Conservation (phyloP, 148 eudicot species). For the Silene latifolia region DNA sequence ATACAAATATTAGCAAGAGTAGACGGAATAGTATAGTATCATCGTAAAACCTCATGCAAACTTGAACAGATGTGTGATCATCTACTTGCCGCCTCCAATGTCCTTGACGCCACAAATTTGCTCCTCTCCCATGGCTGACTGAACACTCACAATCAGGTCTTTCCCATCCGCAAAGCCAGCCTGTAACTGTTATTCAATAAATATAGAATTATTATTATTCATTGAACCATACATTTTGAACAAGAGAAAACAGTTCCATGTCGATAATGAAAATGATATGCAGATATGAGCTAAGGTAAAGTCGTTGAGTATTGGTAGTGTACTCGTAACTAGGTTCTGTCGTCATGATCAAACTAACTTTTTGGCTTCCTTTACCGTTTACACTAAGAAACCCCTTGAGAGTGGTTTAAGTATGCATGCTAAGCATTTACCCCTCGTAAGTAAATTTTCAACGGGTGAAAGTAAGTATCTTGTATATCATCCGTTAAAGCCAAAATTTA, state of each 20-base stretch:
- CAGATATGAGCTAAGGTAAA: background rate
- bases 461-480: background rate
- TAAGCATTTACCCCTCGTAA: background rate
- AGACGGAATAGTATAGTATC: background rate
- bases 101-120: conserved; percentile 76
- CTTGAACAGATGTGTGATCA: background rate
- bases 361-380: background rate
- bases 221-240: background rate
- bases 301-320: background rate
- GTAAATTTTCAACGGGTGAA: background rate
- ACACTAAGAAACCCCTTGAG: background rate
- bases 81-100: conserved; percentile 47
- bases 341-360: background rate
- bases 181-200: conserved; percentile 40
- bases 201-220: background rate
- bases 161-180: conserved; percentile 66
- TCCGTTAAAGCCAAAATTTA: too few relatives aligned
- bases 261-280: background rate
- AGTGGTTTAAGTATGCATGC: background rate
- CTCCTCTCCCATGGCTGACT: conserved; percentile 77
- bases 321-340: background rate
- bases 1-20: background rate
- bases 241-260: background rate
- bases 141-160: conserved; percentile 58
- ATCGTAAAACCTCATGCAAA: background rate